These are phyloP conservation scores for Calocera cornea DNA, from an alignment of 768 basidiomycete genomes.

Conservation along the genomic window DNA sequence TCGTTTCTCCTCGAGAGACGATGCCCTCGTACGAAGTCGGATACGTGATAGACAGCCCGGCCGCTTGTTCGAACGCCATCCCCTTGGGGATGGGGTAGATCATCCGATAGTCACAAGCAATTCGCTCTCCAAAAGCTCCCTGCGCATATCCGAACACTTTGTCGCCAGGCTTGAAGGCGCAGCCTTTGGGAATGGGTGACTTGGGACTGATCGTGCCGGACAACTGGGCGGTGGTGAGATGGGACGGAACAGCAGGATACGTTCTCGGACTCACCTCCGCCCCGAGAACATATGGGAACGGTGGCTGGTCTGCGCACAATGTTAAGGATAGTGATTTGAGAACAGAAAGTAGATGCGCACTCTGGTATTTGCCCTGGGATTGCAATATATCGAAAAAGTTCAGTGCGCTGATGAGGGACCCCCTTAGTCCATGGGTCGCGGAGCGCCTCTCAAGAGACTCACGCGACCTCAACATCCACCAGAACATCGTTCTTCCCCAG, in stretches of 20 bases:
- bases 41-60: constrained; percentile 78
- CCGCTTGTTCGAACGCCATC: constrained; percentile 74
- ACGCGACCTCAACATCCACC: constrained; percentile 58
- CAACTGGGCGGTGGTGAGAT: constrained; percentile 37
- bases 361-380: constrained; percentile 79
- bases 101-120: constrained; percentile 38
- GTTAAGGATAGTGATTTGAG: background rate
- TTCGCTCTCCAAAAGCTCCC: constrained; percentile 69
- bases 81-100: constrained; percentile 58
- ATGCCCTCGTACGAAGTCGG: constrained; percentile 89
- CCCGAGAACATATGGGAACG: constrained; percentile 39
- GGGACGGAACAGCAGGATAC: background rate
- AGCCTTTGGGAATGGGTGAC: constrained; percentile 69
- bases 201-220: constrained; percentile 56
- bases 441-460: background rate
- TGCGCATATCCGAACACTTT: constrained; percentile 73
- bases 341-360: constrained; percentile 12
- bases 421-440: background rate
- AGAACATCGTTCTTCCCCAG: constrained; percentile 43
- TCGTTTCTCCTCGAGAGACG: constrained; percentile 66
- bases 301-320: constrained; percentile 1
- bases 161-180: constrained; percentile 67
- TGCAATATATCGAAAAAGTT: constrained; percentile 81
- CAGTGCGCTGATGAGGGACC: constrained; percentile 38
- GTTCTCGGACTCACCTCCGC: constrained; percentile 24